Conservation (phyloP, 768 basidiomycete species). For the Mycena leptocephala region DNA sequence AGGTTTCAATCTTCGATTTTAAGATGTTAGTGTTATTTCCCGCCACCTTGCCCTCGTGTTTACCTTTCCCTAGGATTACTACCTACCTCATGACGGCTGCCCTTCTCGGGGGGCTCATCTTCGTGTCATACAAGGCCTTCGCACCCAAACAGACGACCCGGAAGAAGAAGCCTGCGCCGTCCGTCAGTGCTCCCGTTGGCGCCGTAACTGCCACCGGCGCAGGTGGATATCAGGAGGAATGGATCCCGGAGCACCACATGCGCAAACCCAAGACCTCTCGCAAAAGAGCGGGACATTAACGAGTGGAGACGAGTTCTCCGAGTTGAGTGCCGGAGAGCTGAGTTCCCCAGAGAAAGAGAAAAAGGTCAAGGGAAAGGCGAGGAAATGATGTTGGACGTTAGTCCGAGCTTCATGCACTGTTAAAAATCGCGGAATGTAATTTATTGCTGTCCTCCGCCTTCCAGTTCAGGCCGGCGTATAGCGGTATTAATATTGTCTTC, state of each 20-base stretch:
- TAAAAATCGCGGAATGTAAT: constrained; percentile 38
- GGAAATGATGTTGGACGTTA: constrained; percentile 50
- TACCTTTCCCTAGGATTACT: constrained; percentile 59
- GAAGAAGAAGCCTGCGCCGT: constrained; percentile 57
- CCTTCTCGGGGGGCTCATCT: constrained; percentile 75
- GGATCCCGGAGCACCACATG: constrained; percentile 93
- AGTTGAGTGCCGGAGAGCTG: constrained; percentile 76
- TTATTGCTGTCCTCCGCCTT: constrained; percentile 32
- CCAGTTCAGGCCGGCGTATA: not conserved
- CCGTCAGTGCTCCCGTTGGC: constrained; percentile 70
- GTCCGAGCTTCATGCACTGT: not conserved
- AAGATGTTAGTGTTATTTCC: constrained; percentile 72
- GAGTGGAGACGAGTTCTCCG: constrained; percentile 68
- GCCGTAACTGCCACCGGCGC: constrained; percentile 76
- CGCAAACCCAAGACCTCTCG: constrained; percentile 74
- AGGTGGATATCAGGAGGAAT: constrained; percentile 88
- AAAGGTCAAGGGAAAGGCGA: constrained; percentile 67
- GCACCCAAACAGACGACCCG: constrained; percentile 73
- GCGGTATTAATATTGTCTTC: constrained; percentile 8
- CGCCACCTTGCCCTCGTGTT: constrained; percentile 10
- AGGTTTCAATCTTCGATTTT: constrained; percentile 82
- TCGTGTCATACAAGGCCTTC: constrained; percentile 78
- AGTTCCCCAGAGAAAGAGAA: constrained; percentile 76
- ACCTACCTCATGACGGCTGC: constrained; percentile 82
- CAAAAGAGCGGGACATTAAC: constrained; percentile 62